phyloP scores from a whole-genome alignment of 2,329 filamentous ascomycete species.

The Xylariaceae sp. region DNA sequence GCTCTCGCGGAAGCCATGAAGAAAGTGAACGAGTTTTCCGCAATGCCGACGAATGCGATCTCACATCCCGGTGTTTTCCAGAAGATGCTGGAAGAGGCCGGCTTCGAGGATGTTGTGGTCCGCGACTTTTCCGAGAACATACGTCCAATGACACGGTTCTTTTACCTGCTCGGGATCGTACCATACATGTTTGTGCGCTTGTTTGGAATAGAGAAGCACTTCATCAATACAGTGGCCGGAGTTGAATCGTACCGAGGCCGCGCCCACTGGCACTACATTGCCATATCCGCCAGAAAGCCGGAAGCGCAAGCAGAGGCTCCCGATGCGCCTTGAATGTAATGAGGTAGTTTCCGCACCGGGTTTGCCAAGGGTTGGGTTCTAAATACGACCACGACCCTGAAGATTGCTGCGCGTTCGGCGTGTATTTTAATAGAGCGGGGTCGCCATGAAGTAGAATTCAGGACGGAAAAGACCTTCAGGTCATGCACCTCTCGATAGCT shows the following conservation, averaged over 20 bases:
- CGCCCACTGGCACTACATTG: conserved; percentile 31
- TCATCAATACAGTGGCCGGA: conserved; percentile 45
- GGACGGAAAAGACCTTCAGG: too few species aligned
- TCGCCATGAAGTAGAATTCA: too few species aligned
- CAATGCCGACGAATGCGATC: conserved; percentile 40
- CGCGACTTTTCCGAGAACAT: conserved; percentile 43
- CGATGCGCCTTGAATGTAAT: too few species aligned
- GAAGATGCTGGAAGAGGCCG: conserved; percentile 37
- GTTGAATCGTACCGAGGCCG: conserved; percentile 30
- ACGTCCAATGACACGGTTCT: conserved; percentile 42
- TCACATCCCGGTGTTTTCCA: conserved; percentile 36
- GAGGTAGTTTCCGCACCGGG: too few species aligned
- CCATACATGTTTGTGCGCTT: conserved; percentile 42
- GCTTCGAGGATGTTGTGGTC: conserved; percentile 40
- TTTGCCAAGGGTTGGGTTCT: too few species aligned
- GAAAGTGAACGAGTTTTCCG: conserved; percentile 37
- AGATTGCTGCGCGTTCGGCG: too few species aligned
- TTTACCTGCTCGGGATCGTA: conserved; percentile 40
- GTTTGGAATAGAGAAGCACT: conserved; percentile 38
- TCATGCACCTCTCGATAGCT: too few species aligned
- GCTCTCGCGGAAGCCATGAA: conserved; percentile 23
- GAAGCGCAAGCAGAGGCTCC: conserved; percentile 12
- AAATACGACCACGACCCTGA: too few species aligned
- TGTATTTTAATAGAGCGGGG: too few species aligned
- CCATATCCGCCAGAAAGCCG: conserved; percentile 33